phyloP scores from a whole-genome alignment of 2,329 filamentous ascomycete species.

The Beauveria bassiana region DNA sequence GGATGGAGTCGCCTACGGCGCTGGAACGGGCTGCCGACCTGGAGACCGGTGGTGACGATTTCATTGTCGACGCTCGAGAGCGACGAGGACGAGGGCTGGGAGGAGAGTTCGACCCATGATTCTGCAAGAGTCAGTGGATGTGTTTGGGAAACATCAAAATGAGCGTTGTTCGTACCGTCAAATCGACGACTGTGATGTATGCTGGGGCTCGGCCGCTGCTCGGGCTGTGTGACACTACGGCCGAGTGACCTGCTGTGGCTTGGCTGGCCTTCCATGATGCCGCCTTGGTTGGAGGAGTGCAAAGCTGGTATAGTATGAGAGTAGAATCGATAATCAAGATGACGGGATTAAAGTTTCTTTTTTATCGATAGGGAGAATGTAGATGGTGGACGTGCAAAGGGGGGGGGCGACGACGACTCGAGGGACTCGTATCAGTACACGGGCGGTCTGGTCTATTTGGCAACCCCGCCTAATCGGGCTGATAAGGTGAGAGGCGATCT shows the following conservation, averaged over 20 bases:
- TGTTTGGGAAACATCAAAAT: constrained; percentile 12
- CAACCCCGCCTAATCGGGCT: constrained; percentile 8
- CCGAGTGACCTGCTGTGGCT: constrained; percentile 20
- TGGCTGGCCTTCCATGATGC: constrained; percentile 21
- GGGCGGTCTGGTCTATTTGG: constrained; percentile 8
- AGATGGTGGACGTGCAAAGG: background rate
- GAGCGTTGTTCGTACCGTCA: constrained; percentile 26
- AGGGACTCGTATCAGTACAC: background rate
- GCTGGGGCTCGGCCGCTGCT: constrained; percentile 23
- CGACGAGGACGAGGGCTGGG: constrained; percentile 88
- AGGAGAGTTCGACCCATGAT: constrained; percentile 93
- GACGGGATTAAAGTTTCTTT: background rate
- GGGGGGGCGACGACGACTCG: constrained; percentile 4
- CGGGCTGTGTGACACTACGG: constrained; percentile 20
- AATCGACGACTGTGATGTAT: constrained; percentile 26
- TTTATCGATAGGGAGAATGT: constrained; percentile 1
- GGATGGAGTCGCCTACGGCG: constrained; percentile 47
- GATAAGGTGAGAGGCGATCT: constrained; percentile 5
- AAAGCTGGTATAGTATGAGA: background rate
- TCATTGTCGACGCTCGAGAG: constrained; percentile 80
- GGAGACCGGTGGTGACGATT: constrained; percentile 81
- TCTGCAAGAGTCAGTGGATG: constrained; percentile 45
- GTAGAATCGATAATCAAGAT: background rate
- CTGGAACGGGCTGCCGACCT: constrained; percentile 59
- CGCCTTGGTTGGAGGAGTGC: background rate